Percentiles rank a stretch among this genome's conserved stretches.
Evolutionary conservation across 2,329 filamentous ascomycete species (phyloP).

Genomic region (Alternaria panax): DNA sequence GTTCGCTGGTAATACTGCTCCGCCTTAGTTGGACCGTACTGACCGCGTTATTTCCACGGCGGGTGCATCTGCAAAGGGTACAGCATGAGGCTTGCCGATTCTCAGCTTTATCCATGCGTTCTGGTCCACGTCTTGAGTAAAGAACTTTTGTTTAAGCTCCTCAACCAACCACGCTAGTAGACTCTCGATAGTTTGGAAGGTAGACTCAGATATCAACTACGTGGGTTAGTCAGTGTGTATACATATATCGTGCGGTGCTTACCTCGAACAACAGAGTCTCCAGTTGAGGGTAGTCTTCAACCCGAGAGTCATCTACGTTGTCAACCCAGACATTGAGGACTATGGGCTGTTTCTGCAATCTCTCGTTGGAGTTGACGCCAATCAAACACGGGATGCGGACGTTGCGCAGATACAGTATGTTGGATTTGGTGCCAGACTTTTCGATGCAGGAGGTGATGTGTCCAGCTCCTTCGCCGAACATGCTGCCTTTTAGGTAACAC

Average conservation of each 20-base stretch:
- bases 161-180: slow-evolving; percentile 50
- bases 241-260: slow-evolving; percentile 28
- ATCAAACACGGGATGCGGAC: slow-evolving; percentile 72
- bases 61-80: slow-evolving; percentile 75
- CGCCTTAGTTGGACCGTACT: slow-evolving; percentile 19
- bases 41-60: slow-evolving; percentile 65
- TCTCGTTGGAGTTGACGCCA: slow-evolving; percentile 76
- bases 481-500: slow-evolving; percentile 71
- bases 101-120: slow-evolving; percentile 65
- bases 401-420: slow-evolving; percentile 61
- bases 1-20: neutral
- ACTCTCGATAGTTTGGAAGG: slow-evolving; percentile 59
- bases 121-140: slow-evolving; percentile 35
- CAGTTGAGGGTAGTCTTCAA: slow-evolving; percentile 63
- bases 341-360: slow-evolving; percentile 69
- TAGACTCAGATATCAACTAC: slow-evolving; percentile 53
- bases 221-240: slow-evolving; percentile 20
- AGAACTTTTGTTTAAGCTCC: slow-evolving; percentile 53
- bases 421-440: slow-evolving; percentile 26
- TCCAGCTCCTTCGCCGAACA: slow-evolving; percentile 68
- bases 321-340: slow-evolving; percentile 70
- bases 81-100: slow-evolving; percentile 76
- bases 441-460: slow-evolving; percentile 50
- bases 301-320: slow-evolving; percentile 48
- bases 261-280: slow-evolving; percentile 71